phyloP scores from a whole-genome alignment of 129 eudicot species.

The Flaveria linearis region DNA sequence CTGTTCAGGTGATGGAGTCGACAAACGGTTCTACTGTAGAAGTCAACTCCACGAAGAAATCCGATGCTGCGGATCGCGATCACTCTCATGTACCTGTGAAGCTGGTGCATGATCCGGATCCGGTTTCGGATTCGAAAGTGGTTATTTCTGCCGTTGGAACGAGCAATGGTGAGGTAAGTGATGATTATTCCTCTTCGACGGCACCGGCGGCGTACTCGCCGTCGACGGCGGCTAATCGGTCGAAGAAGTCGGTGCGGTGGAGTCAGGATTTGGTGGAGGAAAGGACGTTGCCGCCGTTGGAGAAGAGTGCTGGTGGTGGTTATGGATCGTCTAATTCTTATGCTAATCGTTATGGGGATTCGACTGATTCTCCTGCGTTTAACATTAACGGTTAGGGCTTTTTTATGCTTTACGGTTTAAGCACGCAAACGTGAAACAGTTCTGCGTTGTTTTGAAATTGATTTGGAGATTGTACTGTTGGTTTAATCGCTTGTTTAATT shows the following conservation, averaged over 20 bases:
- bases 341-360: constrained; percentile 40
- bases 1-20: constrained; percentile 30
- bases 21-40: constrained; percentile 22
- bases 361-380: constrained; percentile 43
- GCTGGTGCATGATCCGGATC: constrained; percentile 35
- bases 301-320: constrained; percentile 13
- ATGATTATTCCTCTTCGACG: constrained; percentile 35
- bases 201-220: constrained; percentile 30
- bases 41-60: constrained; percentile 16
- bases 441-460: background rate
- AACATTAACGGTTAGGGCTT: constrained; percentile 55
- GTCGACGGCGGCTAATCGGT: constrained; percentile 31
- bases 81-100: constrained; percentile 21
- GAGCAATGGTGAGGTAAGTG: constrained; percentile 28
- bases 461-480: constrained; percentile 4
- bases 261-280: constrained; percentile 74
- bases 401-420: background rate
- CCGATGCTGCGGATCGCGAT: constrained; percentile 34
- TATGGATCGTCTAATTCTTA: constrained; percentile 51
- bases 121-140: constrained; percentile 23
- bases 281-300: constrained; percentile 44
- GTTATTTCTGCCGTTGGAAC: constrained; percentile 12
- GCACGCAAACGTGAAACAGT: constrained; percentile 1
- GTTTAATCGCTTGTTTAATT: background rate
- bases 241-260: constrained; percentile 85